A percentile compares a stretch with the other conserved stretches of the same genome.
phyloP scores from a whole-genome alignment of 805 yeast species.

The Brettanomyces nanus region DNA sequence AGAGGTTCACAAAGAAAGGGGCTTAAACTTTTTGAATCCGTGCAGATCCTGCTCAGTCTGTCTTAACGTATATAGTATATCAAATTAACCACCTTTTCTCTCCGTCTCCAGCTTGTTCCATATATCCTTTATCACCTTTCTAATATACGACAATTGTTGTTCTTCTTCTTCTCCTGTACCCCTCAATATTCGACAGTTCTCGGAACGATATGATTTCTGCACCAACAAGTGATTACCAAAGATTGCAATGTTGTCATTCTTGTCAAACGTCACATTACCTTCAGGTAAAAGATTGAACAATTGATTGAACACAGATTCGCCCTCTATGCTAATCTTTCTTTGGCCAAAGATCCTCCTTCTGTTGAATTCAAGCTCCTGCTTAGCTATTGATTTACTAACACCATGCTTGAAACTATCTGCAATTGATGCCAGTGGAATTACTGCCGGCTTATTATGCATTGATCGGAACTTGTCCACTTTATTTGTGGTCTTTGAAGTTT shows the following conservation, averaged over 20 bases:
- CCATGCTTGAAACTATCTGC: conserved; percentile 13
- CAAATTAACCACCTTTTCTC: conserved; percentile 43
- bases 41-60: not conserved
- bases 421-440: conserved; percentile 12
- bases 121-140: conserved; percentile 41
- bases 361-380: conserved; percentile 17
- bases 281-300: conserved; percentile 23
- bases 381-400: conserved; percentile 11
- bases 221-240: conserved; percentile 30
- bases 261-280: conserved; percentile 27
- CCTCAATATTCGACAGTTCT: conserved; percentile 20
- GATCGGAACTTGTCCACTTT: conserved; percentile 15
- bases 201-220: conserved; percentile 32
- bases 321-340: conserved; percentile 20
- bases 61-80: not conserved
- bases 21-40: not conserved
- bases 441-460: conserved; percentile 14
- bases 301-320: conserved; percentile 19
- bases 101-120: conserved; percentile 36
- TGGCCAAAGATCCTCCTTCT: conserved; percentile 16
- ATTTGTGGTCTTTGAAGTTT: no score
- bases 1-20: conserved; percentile 1
- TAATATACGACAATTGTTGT: conserved; percentile 27
- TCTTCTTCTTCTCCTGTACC: conserved; percentile 19
- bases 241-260: conserved; percentile 29